Percentiles rank a stretch among this genome's conserved stretches.
These are phyloP conservation scores for Talaromyces sp. DNA, from an alignment of 2,329 filamentous ascomycete species.

Conservation along the genomic window DNA sequence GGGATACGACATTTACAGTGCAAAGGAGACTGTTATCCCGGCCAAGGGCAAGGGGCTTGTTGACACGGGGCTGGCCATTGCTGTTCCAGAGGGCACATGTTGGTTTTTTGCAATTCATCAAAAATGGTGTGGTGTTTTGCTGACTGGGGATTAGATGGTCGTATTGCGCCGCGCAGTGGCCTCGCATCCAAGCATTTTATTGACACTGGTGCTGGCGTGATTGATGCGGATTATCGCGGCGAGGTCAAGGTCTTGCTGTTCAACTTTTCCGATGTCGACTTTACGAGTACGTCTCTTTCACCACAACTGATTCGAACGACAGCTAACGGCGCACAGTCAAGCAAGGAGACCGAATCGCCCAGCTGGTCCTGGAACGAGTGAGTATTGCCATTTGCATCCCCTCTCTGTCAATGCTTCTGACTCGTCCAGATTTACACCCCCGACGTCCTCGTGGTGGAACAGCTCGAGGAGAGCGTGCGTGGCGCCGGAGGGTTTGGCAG, in stretches of 20 bases:
- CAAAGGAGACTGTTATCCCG: conserved; percentile 68
- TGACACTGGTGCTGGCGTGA: conserved; percentile 91
- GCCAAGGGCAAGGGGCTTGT: conserved; percentile 79
- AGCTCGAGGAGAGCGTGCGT: conserved; percentile 83
- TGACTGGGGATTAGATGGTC: conserved; percentile 60
- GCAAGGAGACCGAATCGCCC: conserved; percentile 84
- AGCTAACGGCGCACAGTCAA: conserved; percentile 46
- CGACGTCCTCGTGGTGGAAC: conserved; percentile 79
- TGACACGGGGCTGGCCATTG: conserved; percentile 85
- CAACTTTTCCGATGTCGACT: conserved; percentile 81
- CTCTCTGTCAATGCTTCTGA: neutral
- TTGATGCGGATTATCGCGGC: conserved; percentile 94
- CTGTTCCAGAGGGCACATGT: conserved; percentile 87
- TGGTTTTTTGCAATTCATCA: too few species aligned
- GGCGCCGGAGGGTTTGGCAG: conserved; percentile 90
- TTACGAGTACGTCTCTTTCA: conserved; percentile 40
- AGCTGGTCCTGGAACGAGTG: conserved; percentile 82
- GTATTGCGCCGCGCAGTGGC: conserved; percentile 84
- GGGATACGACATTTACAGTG: conserved; percentile 86
- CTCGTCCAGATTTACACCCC: conserved; percentile 71
- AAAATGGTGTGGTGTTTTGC: too few species aligned
- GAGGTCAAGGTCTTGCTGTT: conserved; percentile 92
- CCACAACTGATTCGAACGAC: neutral
- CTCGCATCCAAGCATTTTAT: conserved; percentile 93
- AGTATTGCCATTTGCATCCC: neutral